Evolutionary conservation across 257 asterid genomes (phyloP).

Genomic region (Handroanthus guayacan): DNA sequence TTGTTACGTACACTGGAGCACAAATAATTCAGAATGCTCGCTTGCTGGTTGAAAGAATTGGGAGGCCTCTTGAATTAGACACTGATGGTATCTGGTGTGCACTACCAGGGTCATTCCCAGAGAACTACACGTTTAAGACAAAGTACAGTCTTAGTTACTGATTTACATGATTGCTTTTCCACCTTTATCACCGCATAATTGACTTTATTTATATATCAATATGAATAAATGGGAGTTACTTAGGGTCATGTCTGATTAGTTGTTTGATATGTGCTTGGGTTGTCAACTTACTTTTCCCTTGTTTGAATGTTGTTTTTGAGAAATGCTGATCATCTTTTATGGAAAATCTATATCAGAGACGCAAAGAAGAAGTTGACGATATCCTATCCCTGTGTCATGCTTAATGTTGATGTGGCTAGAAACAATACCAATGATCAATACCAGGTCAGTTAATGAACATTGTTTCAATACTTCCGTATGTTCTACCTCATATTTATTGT

Average conservation of each 20-base stretch:
- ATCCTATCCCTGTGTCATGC: slow-evolving; percentile 99
- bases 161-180: slow-evolving; percentile 26
- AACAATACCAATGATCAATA: slow-evolving; percentile 97
- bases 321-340: slow-evolving; percentile 40
- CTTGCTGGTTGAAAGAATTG: slow-evolving; percentile 91
- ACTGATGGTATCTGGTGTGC: slow-evolving; percentile 99
- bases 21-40: slow-evolving; percentile 99
- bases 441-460: slow-evolving; percentile 64
- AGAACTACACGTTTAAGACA: slow-evolving; percentile 91
- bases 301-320: slow-evolving; percentile 28
- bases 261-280: slow-evolving; percentile 26
- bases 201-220: slow-evolving; percentile 32
- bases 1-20: slow-evolving; percentile 97
- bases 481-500: slow-evolving; percentile 14
- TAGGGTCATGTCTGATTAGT: slow-evolving; percentile 28
- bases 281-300: slow-evolving; percentile 32
- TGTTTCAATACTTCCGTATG: slow-evolving; percentile 27
- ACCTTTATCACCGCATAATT: slow-evolving; percentile 8
- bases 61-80: slow-evolving; percentile 98
- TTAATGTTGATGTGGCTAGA: slow-evolving; percentile 96
- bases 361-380: slow-evolving; percentile 79
- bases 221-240: slow-evolving; percentile 29
- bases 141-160: slow-evolving; percentile 53
- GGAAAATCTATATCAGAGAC: slow-evolving; percentile 64
- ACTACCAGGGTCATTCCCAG: slow-evolving; percentile 95